Evolutionary conservation across 2,329 filamentous ascomycete species (phyloP).

Genomic region (Xylariaceae sp.): DNA sequence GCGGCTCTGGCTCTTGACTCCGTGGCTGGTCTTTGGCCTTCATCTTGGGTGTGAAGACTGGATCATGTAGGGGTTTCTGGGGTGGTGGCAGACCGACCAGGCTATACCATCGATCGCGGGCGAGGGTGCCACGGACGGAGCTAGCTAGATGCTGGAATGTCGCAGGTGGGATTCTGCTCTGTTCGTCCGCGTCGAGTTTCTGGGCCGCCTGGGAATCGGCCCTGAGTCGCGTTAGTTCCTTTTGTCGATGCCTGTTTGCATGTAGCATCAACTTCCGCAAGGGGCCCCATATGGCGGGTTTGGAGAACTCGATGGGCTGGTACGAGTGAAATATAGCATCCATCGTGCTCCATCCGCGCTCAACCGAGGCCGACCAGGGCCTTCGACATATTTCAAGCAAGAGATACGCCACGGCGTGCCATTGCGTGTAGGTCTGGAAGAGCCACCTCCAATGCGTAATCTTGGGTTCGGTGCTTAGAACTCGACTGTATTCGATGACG

Average conservation of each 20-base stretch:
- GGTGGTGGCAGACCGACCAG: constrained; percentile 39
- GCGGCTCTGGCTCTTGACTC: not conserved
- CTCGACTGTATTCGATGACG: constrained; percentile 54
- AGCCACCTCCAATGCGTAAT: constrained; percentile 56
- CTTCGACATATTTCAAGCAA: constrained; percentile 50
- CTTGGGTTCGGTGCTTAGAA: constrained; percentile 48
- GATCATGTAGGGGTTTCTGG: constrained; percentile 19
- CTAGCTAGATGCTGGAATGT: constrained; percentile 49
- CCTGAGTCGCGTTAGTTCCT: constrained; percentile 49
- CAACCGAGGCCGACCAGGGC: constrained; percentile 48
- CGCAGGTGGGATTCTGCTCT: constrained; percentile 41
- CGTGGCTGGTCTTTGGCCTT: not conserved
- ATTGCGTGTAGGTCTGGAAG: constrained; percentile 58
- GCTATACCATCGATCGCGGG: constrained; percentile 51
- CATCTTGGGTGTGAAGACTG: not conserved
- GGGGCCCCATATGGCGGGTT: constrained; percentile 51
- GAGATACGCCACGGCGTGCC: constrained; percentile 57
- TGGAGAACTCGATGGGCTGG: constrained; percentile 43
- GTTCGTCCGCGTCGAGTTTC: constrained; percentile 49
- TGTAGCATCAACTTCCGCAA: constrained; percentile 53
- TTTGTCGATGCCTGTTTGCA: constrained; percentile 49
- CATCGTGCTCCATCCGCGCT: constrained; percentile 50
- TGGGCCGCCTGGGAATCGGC: constrained; percentile 48
- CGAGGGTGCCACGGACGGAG: constrained; percentile 44
- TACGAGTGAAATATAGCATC: constrained; percentile 38